A percentile compares a stretch with the other conserved stretches of the same genome.
These are phyloP conservation scores for Pseudocercospora fuligena DNA, from an alignment of 2,329 filamentous ascomycete genomes.

Conservation along the genomic window DNA sequence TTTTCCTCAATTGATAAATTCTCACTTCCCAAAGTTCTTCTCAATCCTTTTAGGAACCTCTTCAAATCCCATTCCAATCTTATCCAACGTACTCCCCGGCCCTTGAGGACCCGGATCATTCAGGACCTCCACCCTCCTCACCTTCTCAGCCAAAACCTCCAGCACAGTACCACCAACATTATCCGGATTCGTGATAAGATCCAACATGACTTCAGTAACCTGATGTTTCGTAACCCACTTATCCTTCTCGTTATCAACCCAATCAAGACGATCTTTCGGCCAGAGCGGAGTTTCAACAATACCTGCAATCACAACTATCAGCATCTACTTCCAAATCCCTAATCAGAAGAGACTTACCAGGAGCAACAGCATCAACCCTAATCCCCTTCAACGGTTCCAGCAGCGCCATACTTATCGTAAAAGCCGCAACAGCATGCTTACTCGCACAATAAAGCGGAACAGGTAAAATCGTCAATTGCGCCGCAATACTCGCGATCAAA, in stretches of 20 bases:
- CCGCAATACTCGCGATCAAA: neutral
- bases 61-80: conserved; percentile 4
- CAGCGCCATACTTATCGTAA: neutral
- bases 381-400: conserved; percentile 21
- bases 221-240: conserved; percentile 11
- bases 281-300: conserved; percentile 37
- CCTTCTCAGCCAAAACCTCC: conserved; percentile 1
- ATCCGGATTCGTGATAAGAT: conserved; percentile 10
- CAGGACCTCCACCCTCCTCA: conserved; percentile 10
- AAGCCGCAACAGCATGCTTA: neutral
- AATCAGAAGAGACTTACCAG: conserved; percentile 2
- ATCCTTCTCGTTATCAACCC: conserved; percentile 7
- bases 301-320: neutral
- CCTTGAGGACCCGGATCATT: conserved; percentile 5
- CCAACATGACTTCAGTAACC: conserved; percentile 11
- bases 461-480: neutral
- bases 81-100: neutral
- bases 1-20: neutral
- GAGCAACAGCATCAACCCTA: conserved; percentile 34
- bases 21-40: conserved; percentile 15
- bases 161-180: conserved; percentile 12
- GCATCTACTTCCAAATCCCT: too few relatives aligned
- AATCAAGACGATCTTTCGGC: neutral
- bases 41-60: conserved; percentile 10
- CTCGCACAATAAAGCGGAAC: neutral